These are phyloP conservation scores for Clitoria ternatea DNA, from an alignment of 306 rosid species.

Conservation along the genomic window DNA sequence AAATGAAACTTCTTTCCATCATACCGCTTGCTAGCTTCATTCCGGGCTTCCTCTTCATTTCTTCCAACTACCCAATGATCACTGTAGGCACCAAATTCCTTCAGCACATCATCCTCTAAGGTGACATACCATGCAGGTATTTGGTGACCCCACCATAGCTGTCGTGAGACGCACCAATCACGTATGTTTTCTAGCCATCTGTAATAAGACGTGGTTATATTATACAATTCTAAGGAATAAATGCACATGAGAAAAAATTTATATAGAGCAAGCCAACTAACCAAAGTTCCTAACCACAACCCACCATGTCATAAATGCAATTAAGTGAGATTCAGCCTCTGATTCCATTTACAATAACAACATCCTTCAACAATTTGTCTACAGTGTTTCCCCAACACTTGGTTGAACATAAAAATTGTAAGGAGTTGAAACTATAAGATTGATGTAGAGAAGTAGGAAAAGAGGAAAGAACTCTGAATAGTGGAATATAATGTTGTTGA, in stretches of 20 bases:
- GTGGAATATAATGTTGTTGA: not conserved
- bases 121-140: slow-evolving; percentile 91
- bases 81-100: slow-evolving; percentile 63
- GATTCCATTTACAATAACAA: not conserved
- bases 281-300: not conserved
- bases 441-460: not conserved
- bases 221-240: not conserved
- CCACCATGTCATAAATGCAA: not conserved
- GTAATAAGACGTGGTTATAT: slow-evolving; percentile 18
- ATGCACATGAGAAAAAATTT: not conserved
- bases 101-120: slow-evolving; percentile 58
- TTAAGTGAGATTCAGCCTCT: not conserved
- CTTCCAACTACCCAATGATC: slow-evolving; percentile 91
- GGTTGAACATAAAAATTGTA: not conserved
- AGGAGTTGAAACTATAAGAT: not conserved
- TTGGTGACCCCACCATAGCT: slow-evolving; percentile 99
- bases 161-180: slow-evolving; percentile 96
- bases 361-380: not conserved
- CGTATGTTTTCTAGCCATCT: slow-evolving; percentile 95
- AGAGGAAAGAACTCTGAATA: not conserved
- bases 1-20: slow-evolving; percentile 62
- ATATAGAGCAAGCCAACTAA: not conserved
- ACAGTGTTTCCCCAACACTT: not conserved
- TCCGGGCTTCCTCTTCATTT: slow-evolving; percentile 68
- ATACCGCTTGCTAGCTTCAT: slow-evolving; percentile 51